Percentiles rank a stretch among this genome's conserved stretches.
Evolutionary conservation across 179 eudicot species (phyloP).

Genomic region (Silene noctiflora): DNA sequence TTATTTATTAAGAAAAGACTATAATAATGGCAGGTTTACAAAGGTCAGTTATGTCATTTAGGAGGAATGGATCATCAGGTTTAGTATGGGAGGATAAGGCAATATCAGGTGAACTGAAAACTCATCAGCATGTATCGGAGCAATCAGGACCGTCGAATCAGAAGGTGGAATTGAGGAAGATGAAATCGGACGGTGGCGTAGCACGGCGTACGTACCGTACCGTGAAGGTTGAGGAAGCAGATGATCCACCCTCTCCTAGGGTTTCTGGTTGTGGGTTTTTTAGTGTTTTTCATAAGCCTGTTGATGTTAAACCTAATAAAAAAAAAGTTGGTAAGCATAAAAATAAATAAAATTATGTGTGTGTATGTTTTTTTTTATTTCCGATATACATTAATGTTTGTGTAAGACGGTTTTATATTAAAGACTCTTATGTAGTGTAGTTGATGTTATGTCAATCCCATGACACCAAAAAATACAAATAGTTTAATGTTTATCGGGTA

Average conservation of each 20-base stretch:
- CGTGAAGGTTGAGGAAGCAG: conserved; percentile 33
- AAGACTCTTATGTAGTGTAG: neutral
- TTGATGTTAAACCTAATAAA: neutral
- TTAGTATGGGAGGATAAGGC: conserved; percentile 41
- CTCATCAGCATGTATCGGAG: conserved; percentile 5
- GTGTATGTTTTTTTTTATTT: neutral
- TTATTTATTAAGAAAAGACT: neutral
- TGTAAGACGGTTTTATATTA: neutral
- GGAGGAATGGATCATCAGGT: conserved; percentile 49
- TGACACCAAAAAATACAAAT: neutral
- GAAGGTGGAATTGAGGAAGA: conserved; percentile 23
- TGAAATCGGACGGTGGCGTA: conserved; percentile 30
- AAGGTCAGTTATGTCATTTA: conserved; percentile 36
- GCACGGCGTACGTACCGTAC: conserved; percentile 7
- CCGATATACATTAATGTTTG: neutral
- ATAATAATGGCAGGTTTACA: conserved; percentile 32
- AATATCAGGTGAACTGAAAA: conserved; percentile 19
- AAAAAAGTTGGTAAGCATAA: conserved; percentile 22
- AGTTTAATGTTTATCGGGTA: too few species aligned
- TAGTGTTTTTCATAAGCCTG: conserved; percentile 27
- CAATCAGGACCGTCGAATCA: conserved; percentile 6
- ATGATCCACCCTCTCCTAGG: conserved; percentile 45
- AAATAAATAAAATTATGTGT: neutral
- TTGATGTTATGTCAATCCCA: neutral
- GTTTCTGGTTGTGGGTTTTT: conserved; percentile 38